Base-by-base conservation (phyloP, 192 early-diverging fungal species). In the Coemansia sp. region DNA sequence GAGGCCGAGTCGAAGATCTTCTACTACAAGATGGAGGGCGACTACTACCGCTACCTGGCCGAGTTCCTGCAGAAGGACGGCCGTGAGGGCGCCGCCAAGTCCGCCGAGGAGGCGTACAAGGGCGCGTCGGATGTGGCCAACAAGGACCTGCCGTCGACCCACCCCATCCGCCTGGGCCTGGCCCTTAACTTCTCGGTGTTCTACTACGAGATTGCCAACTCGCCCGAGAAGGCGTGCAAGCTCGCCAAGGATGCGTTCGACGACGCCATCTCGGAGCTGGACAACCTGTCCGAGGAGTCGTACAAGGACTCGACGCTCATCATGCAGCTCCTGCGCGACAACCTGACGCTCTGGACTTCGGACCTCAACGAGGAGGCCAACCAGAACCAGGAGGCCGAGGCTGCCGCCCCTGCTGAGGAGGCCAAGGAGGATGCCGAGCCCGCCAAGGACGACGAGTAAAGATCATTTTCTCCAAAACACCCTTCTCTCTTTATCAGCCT, bases 11-110 rank as follows among this genome's bases (percentile, higher is more conserved):
- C 95, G 79, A 95, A 95, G 86, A 94, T 98, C 65, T 98, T 98
- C 81, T 98, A 97, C 85, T 93, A 91, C 86, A 99, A 99, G 89
- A 99, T 99, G 97, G 97, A 95, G 92, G 97, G 97, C 58, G 97
- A 99, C 79, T 99, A 99, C 86, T 91, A 91, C 87, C 91, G 97
- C 71, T 99, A 99, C 84, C 86, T 99, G 40, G 97, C 97, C 65
- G 97, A 99, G 84, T 99, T 99, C 76, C 87, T 91, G 70, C 82
- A 85, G 23, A 89, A 87, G 38, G 90, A 92, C 60, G 83, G 85
- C 73, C 88, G 95, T 64, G 91, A 92, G 83, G 86, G 88, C 30
- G 89, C 95, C 54, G 88, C 94, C 21, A 86, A 88, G 43, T 76
- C 85, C 58, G 91, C 97, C 42, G 88, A 94, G 78, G 91, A 93